Evolutionary conservation across 148 eudicot species (phyloP).

Genomic region (Vaccinium myrtillus): DNA sequence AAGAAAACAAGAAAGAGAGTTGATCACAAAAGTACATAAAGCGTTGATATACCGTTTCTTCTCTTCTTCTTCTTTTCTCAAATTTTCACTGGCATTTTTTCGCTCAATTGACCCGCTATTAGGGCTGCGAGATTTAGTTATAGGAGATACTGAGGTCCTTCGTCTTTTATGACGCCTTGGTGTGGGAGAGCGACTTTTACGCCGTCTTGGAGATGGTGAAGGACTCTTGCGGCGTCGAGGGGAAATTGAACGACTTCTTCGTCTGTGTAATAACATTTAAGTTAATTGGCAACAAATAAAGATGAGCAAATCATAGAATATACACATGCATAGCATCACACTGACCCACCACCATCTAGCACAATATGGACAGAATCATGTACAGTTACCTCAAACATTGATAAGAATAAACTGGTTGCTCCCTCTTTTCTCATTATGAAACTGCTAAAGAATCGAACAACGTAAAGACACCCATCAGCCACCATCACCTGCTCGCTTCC

Average conservation of each 20-base stretch:
- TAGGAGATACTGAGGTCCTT: constrained; percentile 53
- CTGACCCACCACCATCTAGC: constrained; percentile 33
- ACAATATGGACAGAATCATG: constrained; percentile 43
- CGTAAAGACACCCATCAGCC: constrained; percentile 68
- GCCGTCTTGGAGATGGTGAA: constrained; percentile 71
- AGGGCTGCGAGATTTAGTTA: constrained; percentile 56
- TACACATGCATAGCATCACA: constrained; percentile 9
- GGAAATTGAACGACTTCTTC: constrained; percentile 77
- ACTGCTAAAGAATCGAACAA: constrained; percentile 65
- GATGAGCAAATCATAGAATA: constrained; percentile 12
- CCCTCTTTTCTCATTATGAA: constrained; percentile 81
- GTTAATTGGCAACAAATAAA: constrained; percentile 31
- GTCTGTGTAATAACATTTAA: constrained; percentile 51
- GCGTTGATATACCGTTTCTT: constrained; percentile 64
- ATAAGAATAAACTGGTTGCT: constrained; percentile 67
- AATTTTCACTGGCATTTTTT: constrained; percentile 61
- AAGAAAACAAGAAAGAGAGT: constrained; percentile 9
- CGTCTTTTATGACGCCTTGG: constrained; percentile 58
- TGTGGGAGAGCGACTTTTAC: constrained; percentile 63
- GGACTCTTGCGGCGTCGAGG: constrained; percentile 60
- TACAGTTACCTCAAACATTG: constrained; percentile 77
- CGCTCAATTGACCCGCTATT: constrained; percentile 54
- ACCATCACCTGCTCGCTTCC: constrained; percentile 70
- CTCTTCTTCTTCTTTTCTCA: constrained; percentile 77
- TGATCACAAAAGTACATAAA: constrained; percentile 11